Base-by-base conservation (phyloP, 2,329 filamentous ascomycete species). In the Penicillium digitatum region DNA sequence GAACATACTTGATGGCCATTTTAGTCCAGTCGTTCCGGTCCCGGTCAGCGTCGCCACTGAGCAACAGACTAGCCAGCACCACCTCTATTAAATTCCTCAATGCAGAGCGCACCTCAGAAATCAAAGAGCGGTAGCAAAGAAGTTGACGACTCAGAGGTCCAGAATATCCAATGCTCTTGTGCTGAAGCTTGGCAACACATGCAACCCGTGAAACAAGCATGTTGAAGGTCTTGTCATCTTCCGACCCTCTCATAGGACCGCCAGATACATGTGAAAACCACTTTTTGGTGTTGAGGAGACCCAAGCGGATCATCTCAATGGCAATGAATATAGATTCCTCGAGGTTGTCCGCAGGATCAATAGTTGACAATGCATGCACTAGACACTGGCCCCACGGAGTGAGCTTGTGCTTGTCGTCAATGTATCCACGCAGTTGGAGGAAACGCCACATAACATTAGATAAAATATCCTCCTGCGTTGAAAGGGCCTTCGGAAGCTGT, bases 81-180 rank as follows among this genome's bases (percentile, higher is more conserved):
- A 90, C 88, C 74, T 99, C 94, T 14, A 94, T 77, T 34, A 97
- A 76, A 70, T 95, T 91, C 45, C 94, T 85, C 60, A 95, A 81
- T 32, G 86, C 85, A 60, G 87, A 84, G 37, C 92, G 87, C 24
- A 96, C 86, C 38, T 89, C 85, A 2, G 87, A 87, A 38, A 90
- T 86, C 55, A 97, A 80, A 1, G 90, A 92, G 57, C 90, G 88
- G 78, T 92, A 99, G 26, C 86, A 87, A 39, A 99, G 81, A 49
- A 96, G 80, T 62, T 93, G 91, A 72, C 94, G 87, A 78, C 91
- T 96, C 1, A 99, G 81, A 1, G 94, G 93, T 0, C 94, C 94
- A 2, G 93, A 96, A 74, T 96, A 99, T 29, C 94, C 94, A 63
- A 93, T 92, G 3, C 83, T 81, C 64, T 89, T 83, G 71, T 99